Base-by-base conservation (phyloP, 768 basidiomycete species). In the Mycena capillaripes region DNA sequence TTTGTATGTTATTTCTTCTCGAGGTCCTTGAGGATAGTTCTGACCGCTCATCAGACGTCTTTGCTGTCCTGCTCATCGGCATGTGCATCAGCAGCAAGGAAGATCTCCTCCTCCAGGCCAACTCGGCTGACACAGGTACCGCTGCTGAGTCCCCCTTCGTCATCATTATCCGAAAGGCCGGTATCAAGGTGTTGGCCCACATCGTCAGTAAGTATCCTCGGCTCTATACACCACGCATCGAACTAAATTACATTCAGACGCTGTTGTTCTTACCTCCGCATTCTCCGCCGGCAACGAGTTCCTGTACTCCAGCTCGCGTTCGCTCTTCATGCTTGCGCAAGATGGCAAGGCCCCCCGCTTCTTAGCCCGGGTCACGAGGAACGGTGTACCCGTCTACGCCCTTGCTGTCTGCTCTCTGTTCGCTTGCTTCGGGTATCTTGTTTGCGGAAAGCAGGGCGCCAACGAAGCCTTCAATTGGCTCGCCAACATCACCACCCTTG, bases 261-360 rank as follows among this genome's bases (percentile, higher is more conserved):
- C 82, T 25, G 80, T 80, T 57, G 80, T 89, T 48, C 79, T 90
- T 56, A 84, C 88, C 38, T 88, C 88, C 8, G 89, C 89, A 14
- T 89, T 87, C 84, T 90, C 89, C 8, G 86, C 89, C 21, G 87
- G 86, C 38, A 83, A 84, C 59, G 85, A 85, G 62, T 88, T 89
- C 79, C 76, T 90, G 38, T 89, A 87, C 82, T 86, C 88, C 60
- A 81, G 83, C 27, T 87, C 86, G 38, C 79, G 84, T 40, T 80
- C 82, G 38, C 81, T 90, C 12, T 89, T 89, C 79, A 87, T 86
- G 77, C 84, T 91, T 52, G 88, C 90, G 2, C 80, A 87, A 48
- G 81, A 85, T 56, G 84, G 84, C 1, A 85, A 89, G 70, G 89
- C 89, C 0, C 90, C 90, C 16, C 79, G 77, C 63, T 79, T 90